phyloP scores from a whole-genome alignment of 2,329 filamentous ascomycete species.

The Sclerotiophoma versabilis region DNA sequence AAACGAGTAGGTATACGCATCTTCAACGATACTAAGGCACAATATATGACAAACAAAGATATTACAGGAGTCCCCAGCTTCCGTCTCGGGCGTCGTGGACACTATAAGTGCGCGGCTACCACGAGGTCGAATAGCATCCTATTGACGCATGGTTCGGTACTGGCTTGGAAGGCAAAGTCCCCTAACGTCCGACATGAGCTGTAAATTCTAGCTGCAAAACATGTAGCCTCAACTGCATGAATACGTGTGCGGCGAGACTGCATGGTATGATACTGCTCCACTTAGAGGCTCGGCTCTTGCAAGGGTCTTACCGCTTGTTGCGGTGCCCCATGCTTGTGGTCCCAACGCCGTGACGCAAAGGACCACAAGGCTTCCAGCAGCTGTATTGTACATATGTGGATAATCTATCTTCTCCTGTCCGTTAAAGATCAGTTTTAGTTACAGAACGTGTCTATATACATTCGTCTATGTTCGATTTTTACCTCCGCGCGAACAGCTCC shows the following conservation, averaged over 20 bases:
- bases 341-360: not conserved
- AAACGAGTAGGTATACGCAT: conserved; percentile 29
- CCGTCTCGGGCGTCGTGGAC: not conserved
- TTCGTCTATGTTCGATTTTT: too few relatives aligned
- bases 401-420: not conserved
- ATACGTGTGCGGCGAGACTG: conserved; percentile 5
- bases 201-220: conserved; percentile 5
- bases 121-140: conserved; percentile 8
- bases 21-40: not conserved
- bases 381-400: not conserved
- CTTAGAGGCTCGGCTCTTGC: conserved; percentile 13
- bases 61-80: not conserved
- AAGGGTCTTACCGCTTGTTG: conserved; percentile 9
- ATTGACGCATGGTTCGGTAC: conserved; percentile 4
- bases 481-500: conserved; percentile 1
- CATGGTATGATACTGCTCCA: conserved; percentile 7
- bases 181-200: conserved; percentile 1
- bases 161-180: not conserved
- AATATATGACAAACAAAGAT: not conserved
- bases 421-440: too few relatives aligned
- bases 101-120: conserved; percentile 5
- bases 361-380: not conserved
- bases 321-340: not conserved
- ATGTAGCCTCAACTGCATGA: not conserved
- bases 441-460: too few relatives aligned